Evolutionary conservation across 805 yeast species (phyloP).

Genomic region (Diddensiella transvaalensis): DNA sequence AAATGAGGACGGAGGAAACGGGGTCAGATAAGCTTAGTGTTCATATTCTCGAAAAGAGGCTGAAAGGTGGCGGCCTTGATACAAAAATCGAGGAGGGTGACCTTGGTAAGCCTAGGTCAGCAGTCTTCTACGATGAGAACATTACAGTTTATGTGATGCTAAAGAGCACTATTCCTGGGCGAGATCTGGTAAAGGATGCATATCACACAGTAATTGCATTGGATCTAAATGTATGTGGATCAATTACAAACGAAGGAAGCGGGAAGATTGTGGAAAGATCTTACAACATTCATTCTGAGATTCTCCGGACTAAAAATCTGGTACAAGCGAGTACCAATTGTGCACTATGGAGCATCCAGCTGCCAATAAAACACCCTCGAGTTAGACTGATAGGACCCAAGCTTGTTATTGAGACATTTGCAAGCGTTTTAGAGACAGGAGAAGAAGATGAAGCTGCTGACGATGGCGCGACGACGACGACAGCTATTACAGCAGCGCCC

Average conservation of each 20-base stretch:
- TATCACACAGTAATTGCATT: conserved; percentile 1
- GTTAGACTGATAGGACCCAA: conserved; percentile 17
- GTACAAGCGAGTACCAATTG: background rate
- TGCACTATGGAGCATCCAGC: conserved; percentile 16
- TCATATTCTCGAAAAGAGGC: background rate
- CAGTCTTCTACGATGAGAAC: conserved; percentile 22
- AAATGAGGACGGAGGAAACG: background rate
- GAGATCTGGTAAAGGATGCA: conserved; percentile 1
- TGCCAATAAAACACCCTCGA: conserved; percentile 22
- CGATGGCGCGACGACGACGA: conserved; percentile 5
- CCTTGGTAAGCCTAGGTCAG: background rate
- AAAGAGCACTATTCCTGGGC: background rate
- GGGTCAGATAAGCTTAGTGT: background rate
- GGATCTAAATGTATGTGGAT: conserved; percentile 10
- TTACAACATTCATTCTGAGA: conserved; percentile 11
- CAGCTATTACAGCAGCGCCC: background rate
- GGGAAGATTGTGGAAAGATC: background rate
- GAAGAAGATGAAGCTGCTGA: background rate
- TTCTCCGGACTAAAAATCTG: conserved; percentile 4
- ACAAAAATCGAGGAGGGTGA: background rate
- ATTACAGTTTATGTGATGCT: conserved; percentile 15
- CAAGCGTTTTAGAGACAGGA: too few relatives aligned
- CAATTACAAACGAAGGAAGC: background rate
- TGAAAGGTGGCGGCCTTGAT: background rate
- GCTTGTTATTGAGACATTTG: conserved; percentile 16